A percentile compares a stretch with the other conserved stretches of the same genome.
These are phyloP conservation scores for Thamnidium elegans DNA, from an alignment of 192 early-diverging fungal species.

Conservation along the genomic window DNA sequence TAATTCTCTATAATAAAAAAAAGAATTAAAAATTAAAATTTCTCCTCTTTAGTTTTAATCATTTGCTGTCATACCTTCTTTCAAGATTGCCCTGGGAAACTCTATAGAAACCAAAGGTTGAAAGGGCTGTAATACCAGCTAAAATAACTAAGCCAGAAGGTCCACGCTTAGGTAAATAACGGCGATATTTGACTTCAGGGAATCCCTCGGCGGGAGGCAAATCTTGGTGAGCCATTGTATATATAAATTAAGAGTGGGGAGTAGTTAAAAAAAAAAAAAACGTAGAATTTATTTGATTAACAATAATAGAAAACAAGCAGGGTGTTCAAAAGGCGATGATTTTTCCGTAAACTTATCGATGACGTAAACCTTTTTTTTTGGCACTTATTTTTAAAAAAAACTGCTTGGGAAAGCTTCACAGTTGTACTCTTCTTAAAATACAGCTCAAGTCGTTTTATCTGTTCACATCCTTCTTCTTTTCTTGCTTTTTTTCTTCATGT, in stretches of 20 bases:
- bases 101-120: constrained; percentile 82
- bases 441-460: too few relatives aligned
- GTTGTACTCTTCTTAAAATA: too few relatives aligned
- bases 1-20: constrained; percentile 62
- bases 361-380: too few relatives aligned
- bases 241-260: constrained; percentile 7
- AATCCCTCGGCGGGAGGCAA: constrained; percentile 77
- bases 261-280: not conserved
- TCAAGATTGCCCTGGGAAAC: constrained; percentile 63
- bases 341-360: too few relatives aligned
- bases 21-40: not conserved
- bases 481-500: too few relatives aligned
- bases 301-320: too few relatives aligned
- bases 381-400: too few relatives aligned
- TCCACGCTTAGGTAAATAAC: constrained; percentile 84
- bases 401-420: too few relatives aligned
- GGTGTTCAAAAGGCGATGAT: too few relatives aligned
- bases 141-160: constrained; percentile 88
- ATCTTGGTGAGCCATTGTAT: constrained; percentile 63
- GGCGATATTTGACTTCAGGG: constrained; percentile 83
- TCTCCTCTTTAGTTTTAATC: not conserved
- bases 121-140: constrained; percentile 65
- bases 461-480: too few relatives aligned
- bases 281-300: not conserved
- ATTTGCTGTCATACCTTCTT: constrained; percentile 51